These are phyloP conservation scores for Fomitopsis serialis DNA, from an alignment of 768 basidiomycete species.

Conservation along the genomic window DNA sequence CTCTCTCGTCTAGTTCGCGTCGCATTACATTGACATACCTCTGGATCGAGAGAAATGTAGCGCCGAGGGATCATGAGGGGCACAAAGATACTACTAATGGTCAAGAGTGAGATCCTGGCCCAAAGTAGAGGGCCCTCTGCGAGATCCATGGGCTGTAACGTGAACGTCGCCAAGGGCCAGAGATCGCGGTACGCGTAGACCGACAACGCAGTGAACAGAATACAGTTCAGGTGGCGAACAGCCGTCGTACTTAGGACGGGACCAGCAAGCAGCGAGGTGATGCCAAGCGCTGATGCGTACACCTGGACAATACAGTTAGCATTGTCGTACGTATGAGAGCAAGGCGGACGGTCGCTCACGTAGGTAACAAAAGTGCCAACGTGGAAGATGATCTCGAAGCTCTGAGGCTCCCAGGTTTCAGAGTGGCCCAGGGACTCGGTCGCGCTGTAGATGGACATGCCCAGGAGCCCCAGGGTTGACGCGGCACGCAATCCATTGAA, in stretches of 20 bases:
- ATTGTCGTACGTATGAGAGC: not conserved
- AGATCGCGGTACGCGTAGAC: constrained; percentile 34
- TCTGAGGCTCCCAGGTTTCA: constrained; percentile 16
- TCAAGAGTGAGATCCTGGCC: constrained; percentile 29
- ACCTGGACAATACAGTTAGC: constrained; percentile 16
- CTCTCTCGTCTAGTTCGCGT: too few species aligned
- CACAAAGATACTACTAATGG: constrained; percentile 28
- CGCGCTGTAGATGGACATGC: constrained; percentile 29
- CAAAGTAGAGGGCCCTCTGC: constrained; percentile 30
- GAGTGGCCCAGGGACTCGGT: not conserved
- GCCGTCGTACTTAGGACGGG: constrained; percentile 17
- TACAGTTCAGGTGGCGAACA: constrained; percentile 26
- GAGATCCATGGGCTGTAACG: constrained; percentile 28
- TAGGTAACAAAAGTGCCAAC: constrained; percentile 18
- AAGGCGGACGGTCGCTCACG: constrained; percentile 8
- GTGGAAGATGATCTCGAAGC: constrained; percentile 28
- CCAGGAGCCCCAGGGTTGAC: constrained; percentile 26
- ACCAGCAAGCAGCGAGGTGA: constrained; percentile 22
- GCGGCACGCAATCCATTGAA: constrained; percentile 28
- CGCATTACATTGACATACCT: too few species aligned
- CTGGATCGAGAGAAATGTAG: constrained; percentile 36
- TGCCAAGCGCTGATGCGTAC: constrained; percentile 29
- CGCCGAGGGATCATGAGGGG: constrained; percentile 33
- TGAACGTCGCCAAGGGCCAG: constrained; percentile 33
- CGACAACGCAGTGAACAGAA: constrained; percentile 27